phyloP scores from a whole-genome alignment of 257 asterid species.

The Jaltomata sinuosa region DNA sequence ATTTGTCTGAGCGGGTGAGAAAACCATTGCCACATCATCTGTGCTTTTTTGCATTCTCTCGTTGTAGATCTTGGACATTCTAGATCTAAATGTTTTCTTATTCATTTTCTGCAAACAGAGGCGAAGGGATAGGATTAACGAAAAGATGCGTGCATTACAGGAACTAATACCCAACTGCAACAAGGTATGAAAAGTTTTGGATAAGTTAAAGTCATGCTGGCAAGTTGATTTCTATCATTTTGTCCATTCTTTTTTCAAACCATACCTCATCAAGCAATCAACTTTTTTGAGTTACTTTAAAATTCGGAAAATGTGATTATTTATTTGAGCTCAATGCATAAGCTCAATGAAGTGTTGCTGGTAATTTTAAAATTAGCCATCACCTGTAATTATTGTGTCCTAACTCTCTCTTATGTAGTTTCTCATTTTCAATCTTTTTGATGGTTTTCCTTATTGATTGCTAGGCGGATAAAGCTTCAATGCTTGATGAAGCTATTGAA shows the following conservation, averaged over 20 bases:
- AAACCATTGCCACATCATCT: neutral
- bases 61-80: neutral
- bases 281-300: neutral
- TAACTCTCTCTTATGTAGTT: neutral
- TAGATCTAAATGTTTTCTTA: neutral
- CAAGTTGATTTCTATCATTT: neutral
- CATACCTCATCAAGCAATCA: neutral
- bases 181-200: slow-evolving; percentile 40
- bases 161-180: slow-evolving; percentile 98
- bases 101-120: slow-evolving; percentile 41
- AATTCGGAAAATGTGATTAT: neutral
- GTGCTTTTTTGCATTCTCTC: neutral
- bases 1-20: slow-evolving; percentile 94
- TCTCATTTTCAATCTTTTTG: slow-evolving; percentile 3
- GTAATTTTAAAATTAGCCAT: neutral
- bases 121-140: slow-evolving; percentile 89
- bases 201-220: slow-evolving; percentile 4
- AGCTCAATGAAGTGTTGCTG: neutral
- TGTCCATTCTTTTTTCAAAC: neutral
- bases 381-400: neutral
- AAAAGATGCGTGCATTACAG: slow-evolving; percentile 96
- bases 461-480: slow-evolving; percentile 97
- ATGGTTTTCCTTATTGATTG: neutral
- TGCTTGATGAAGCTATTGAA: slow-evolving; percentile 99
- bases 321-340: neutral